phyloP scores from a whole-genome alignment of 768 basidiomycete species.

The Mycena epipterygia region DNA sequence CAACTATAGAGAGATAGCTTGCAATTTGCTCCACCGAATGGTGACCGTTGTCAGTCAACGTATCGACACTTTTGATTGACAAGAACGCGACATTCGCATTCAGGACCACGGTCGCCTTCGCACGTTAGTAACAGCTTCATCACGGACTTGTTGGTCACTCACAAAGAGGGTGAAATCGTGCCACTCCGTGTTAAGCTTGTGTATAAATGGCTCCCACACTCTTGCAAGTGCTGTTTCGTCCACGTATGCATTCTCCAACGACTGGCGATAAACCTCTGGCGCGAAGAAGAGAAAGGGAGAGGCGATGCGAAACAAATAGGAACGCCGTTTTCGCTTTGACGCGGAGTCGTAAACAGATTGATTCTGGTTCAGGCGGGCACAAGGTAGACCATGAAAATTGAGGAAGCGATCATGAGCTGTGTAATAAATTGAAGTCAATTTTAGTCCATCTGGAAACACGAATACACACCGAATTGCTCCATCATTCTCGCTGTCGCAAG shows the following conservation, averaged over 20 bases:
- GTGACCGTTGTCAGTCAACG: background rate
- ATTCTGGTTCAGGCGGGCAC: slow-evolving; percentile 46
- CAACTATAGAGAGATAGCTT: slow-evolving; percentile 50
- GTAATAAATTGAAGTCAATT: background rate
- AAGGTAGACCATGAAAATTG: slow-evolving; percentile 48
- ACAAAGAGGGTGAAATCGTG: slow-evolving; percentile 58
- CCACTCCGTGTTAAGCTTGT: slow-evolving; percentile 50
- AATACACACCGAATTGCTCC: slow-evolving; percentile 17
- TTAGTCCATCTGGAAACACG: background rate
- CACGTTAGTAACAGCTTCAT: no score
- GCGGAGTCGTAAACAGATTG: slow-evolving; percentile 43
- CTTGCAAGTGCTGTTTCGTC: slow-evolving; percentile 48
- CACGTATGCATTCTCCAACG: slow-evolving; percentile 54
- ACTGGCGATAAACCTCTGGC: slow-evolving; percentile 49
- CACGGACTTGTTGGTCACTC: slow-evolving; percentile 34
- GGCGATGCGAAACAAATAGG: slow-evolving; percentile 37
- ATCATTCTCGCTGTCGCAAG: slow-evolving; percentile 18
- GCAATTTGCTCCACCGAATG: slow-evolving; percentile 46
- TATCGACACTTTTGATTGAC: slow-evolving; percentile 48
- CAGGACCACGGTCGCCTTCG: slow-evolving; percentile 57
- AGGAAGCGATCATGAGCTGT: slow-evolving; percentile 36
- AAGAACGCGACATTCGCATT: slow-evolving; percentile 60
- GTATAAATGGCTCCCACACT: slow-evolving; percentile 53
- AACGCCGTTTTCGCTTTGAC: background rate
- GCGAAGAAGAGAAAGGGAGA: slow-evolving; percentile 52